These are phyloP conservation scores for Mycena albidolilacea DNA, from an alignment of 768 basidiomycete species.

Conservation along the genomic window DNA sequence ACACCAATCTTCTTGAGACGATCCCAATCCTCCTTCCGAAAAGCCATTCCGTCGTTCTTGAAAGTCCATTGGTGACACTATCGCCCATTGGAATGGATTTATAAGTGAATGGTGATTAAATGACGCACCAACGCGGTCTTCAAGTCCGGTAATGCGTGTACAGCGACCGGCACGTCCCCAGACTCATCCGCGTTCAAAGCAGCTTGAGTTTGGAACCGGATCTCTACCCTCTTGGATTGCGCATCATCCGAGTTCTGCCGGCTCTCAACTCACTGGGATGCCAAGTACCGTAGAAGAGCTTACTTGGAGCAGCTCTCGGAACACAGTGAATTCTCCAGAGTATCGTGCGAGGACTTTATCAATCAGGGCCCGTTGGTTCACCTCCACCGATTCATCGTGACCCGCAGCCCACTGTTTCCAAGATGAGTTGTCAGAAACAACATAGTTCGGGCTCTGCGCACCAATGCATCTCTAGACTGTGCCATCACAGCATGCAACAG, in stretches of 20 bases:
- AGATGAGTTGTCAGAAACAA: background rate
- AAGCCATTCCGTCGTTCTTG: constrained; percentile 88
- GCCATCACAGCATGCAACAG: constrained; percentile 32
- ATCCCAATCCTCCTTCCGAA: constrained; percentile 90
- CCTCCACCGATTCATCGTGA: constrained; percentile 87
- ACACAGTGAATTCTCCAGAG: constrained; percentile 91
- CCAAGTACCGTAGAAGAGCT: too few relatives aligned
- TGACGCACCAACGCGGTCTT: constrained; percentile 71
- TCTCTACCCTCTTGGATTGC: constrained; percentile 80
- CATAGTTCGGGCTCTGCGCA: constrained; percentile 1
- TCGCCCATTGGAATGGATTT: background rate
- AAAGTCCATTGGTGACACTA: constrained; percentile 89
- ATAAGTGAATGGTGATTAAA: background rate
- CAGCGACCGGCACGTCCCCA: constrained; percentile 11
- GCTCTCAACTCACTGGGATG: too few relatives aligned
- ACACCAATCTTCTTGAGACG: constrained; percentile 90
- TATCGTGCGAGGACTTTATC: constrained; percentile 98
- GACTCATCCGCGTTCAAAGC: constrained; percentile 53
- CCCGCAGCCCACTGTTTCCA: constrained; percentile 66
- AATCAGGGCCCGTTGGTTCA: constrained; percentile 96
- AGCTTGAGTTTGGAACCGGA: constrained; percentile 80
- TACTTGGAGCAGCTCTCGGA: constrained; percentile 64
- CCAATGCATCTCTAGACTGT: constrained; percentile 48
- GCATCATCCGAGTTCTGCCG: constrained; percentile 96
- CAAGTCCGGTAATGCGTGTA: constrained; percentile 67